Evolutionary conservation across 2,329 filamentous ascomycete genomes (phyloP), one percentile per base, ranked within the genome.

Genomic region (Alternaria incomplexa): DNA sequence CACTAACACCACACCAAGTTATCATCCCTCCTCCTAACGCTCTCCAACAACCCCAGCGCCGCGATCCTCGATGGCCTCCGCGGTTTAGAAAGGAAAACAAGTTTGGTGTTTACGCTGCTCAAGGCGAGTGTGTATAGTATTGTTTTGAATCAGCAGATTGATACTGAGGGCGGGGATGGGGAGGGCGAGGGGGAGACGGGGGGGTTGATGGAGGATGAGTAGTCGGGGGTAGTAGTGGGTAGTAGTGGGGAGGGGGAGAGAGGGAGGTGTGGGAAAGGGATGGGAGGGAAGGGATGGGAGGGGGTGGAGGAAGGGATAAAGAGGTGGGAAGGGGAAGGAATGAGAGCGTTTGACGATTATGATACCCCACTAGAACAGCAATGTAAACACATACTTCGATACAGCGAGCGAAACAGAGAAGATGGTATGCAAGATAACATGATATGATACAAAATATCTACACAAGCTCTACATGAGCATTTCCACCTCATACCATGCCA

Each of bases 111-210:
- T 81, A 99, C 96, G 66, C 82, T 98, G 77, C 86, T 99, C 77
- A 99, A 99, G 84, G 95, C 96, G 17, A 98, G 95, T 80, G 96
- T 99, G 67, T 99, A 99, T 83, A 97, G 92, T 78, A 99, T 99
- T 83, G 94, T 99, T 65, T 81, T 99, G 83, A 95, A 99, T 86
- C 95, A 98, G 86, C 93, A 98, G 86, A 78, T 79, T 66, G 59
- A 62, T 40, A 63, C 68, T 47, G 65, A 43, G 62, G 56, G 44
- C 32, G 54, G 40, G 62, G 53, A 36, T 71, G 56, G 48, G 54
- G 45, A 58, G 23, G 52, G 47, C 17, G 30, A 32, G 26, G 47
- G 7, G 25, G 9, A 28, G 1, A 11, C 20, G 26, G 28, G 6
- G 43, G 20, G 20, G 30, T 8, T 32, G 43, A 22, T 9, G 43